phyloP scores from a whole-genome alignment of 352 stramenopile genomes.

The Thalassiosira oceanica region DNA sequence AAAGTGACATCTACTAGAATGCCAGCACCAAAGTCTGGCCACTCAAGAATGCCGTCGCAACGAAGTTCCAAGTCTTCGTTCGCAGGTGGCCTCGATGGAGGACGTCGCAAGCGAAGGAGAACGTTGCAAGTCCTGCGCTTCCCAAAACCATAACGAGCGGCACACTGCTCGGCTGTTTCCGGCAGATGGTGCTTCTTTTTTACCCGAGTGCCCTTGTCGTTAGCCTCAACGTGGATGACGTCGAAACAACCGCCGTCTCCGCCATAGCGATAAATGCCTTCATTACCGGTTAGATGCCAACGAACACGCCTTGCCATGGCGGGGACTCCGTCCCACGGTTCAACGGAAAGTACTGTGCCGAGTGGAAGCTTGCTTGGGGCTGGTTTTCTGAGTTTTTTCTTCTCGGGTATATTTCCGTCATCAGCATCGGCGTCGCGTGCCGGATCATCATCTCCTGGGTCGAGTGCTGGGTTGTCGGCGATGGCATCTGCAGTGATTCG shows the following conservation, averaged over 20 bases:
- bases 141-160: slow-evolving; percentile 76
- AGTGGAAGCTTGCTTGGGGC: slow-evolving; percentile 68
- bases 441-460: neutral
- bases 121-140: slow-evolving; percentile 58
- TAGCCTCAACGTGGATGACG: slow-evolving; percentile 77
- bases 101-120: slow-evolving; percentile 58
- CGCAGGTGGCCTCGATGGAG: slow-evolving; percentile 9
- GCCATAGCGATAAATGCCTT: slow-evolving; percentile 80
- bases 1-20: slow-evolving; percentile 35
- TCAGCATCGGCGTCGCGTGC: slow-evolving; percentile 5
- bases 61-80: slow-evolving; percentile 8
- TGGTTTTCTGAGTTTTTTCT: slow-evolving; percentile 53
- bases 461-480: no score
- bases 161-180: slow-evolving; percentile 77
- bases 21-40: slow-evolving; percentile 76
- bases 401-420: slow-evolving; percentile 12
- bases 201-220: slow-evolving; percentile 73
- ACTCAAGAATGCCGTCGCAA: slow-evolving; percentile 73
- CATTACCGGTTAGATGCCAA: slow-evolving; percentile 77
- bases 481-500: no score
- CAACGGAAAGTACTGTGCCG: slow-evolving; percentile 72
- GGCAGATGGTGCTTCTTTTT: slow-evolving; percentile 69
- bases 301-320: slow-evolving; percentile 64
- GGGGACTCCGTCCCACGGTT: slow-evolving; percentile 72
- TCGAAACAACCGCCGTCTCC: slow-evolving; percentile 79